Evolutionary conservation across 306 rosid species (phyloP).

Genomic region (Vigna trinervia): DNA sequence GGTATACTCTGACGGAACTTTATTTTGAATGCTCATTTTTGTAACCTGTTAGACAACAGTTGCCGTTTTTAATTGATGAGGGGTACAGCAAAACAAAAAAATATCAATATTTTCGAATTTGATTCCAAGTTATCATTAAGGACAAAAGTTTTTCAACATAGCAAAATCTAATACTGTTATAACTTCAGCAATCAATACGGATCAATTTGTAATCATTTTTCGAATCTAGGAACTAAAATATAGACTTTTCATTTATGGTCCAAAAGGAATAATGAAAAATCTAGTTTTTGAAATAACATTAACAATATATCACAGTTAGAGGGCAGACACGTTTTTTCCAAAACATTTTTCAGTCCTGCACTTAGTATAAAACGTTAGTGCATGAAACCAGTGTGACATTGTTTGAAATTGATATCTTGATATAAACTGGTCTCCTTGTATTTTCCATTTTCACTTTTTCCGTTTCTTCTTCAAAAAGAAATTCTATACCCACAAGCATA

Average conservation of each 20-base stretch:
- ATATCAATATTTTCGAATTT: background rate
- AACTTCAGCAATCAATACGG: background rate
- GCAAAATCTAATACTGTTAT: background rate
- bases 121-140: too few relatives aligned
- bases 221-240: background rate
- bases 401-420: slow-evolving; percentile 31
- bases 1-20: slow-evolving; percentile 82
- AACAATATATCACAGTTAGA: background rate
- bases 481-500: slow-evolving; percentile 17
- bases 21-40: slow-evolving; percentile 76
- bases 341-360: background rate
- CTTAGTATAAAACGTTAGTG: background rate
- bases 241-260: background rate
- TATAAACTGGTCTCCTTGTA: slow-evolving; percentile 6
- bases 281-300: background rate
- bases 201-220: background rate
- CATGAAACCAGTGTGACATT: slow-evolving; percentile 1
- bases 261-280: background rate
- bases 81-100: background rate
- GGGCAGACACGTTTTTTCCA: background rate
- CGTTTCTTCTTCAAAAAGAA: background rate
- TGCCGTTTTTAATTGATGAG: slow-evolving; percentile 30
- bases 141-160: background rate
- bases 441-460: slow-evolving; percentile 5
- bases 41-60: slow-evolving; percentile 59